A percentile compares a stretch with the other conserved stretches of the same genome.
These are phyloP conservation scores for Falciphora oryzae DNA, from an alignment of 2,329 filamentous ascomycete species.

Conservation along the genomic window DNA sequence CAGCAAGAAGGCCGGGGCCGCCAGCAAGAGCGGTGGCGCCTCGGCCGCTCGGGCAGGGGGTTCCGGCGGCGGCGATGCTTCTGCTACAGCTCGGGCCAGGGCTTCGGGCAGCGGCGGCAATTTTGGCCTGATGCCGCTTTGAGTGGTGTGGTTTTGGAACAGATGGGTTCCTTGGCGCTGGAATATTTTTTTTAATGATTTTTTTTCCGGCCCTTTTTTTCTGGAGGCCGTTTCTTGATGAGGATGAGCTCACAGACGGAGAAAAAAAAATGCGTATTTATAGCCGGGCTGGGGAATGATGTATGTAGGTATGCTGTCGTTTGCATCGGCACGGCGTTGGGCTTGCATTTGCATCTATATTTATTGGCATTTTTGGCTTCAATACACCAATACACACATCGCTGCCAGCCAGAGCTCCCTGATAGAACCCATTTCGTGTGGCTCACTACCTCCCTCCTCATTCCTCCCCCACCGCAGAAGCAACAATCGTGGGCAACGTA, in stretches of 20 bases:
- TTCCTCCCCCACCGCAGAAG: background rate
- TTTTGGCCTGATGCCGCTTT: conserved; percentile 21
- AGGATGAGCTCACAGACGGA: background rate
- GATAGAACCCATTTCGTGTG: too few relatives aligned
- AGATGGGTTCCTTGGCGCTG: background rate
- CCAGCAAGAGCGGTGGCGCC: conserved; percentile 10
- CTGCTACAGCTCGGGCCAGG: conserved; percentile 2
- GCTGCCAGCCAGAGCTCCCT: too few relatives aligned
- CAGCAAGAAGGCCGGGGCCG: conserved; percentile 14
- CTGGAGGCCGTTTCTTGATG: background rate
- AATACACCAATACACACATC: too few relatives aligned
- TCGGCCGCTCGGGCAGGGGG: conserved; percentile 2
- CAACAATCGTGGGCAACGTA: background rate
- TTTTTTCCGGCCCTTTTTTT: background rate
- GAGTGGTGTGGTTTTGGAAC: background rate
- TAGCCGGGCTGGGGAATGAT: background rate
- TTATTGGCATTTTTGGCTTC: background rate
- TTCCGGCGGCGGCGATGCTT: conserved; percentile 7
- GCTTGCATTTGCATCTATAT: background rate
- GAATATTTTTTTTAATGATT: background rate
- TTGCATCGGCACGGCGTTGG: background rate
- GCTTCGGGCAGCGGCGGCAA: conserved; percentile 9
- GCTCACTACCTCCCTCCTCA: background rate
- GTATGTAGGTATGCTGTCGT: background rate
- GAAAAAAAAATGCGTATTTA: background rate